Evolutionary conservation across 768 basidiomycete species (phyloP), one percentile per base, ranked within the genome.

Genomic region (Leccinum aurantiacum): DNA sequence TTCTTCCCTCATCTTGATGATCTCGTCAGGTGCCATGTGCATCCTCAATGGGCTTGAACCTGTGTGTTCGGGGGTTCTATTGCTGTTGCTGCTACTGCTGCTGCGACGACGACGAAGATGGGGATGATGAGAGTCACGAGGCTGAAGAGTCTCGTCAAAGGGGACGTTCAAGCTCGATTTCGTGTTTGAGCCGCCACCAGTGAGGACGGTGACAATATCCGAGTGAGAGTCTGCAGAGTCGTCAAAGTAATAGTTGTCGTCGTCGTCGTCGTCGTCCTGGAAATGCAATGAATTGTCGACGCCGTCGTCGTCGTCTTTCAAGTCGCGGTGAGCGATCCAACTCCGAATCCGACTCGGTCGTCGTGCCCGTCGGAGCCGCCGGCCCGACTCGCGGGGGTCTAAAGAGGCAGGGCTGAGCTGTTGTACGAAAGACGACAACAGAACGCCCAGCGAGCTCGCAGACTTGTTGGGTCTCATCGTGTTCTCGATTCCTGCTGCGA

Each of bases 351-450:
- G 58, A 31, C 63, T 67, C 41, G 9, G 48, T 38, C 63, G 63
- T 54, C 68, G 60, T 47, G 3, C 9, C 41, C 41, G 41, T 19
- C 44, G 44, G 44, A 19, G 11, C 44, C 44, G 44, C 44, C 44
- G 44, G 44, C 44, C 44, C 44, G 44, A 46, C n/a, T 19, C n/a
- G n/a, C n/a, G n/a, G 17, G 38, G 17, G 17, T 17, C 41, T 10
- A 41, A 9, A n/a, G 41, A 41, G 41, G 11, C 44, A 46, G 31
- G 10, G 60, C 38, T 17, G 4, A 70, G 59, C 50, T 67, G 65
- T 25, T 70, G 67, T 56, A 65, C 65, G 59, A 68, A 59, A 61
- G 63, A 57, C 49, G 68, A 65, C 59, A 65, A 56, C 54, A 70
- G 54, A 31, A 44, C 38, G 27, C 46, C n/a, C 24, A 48, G 22